Evolutionary conservation across 345 rosid genomes (phyloP), one percentile per base, ranked within the genome.

Genomic region (Rhodomyrtus tomentosa): DNA sequence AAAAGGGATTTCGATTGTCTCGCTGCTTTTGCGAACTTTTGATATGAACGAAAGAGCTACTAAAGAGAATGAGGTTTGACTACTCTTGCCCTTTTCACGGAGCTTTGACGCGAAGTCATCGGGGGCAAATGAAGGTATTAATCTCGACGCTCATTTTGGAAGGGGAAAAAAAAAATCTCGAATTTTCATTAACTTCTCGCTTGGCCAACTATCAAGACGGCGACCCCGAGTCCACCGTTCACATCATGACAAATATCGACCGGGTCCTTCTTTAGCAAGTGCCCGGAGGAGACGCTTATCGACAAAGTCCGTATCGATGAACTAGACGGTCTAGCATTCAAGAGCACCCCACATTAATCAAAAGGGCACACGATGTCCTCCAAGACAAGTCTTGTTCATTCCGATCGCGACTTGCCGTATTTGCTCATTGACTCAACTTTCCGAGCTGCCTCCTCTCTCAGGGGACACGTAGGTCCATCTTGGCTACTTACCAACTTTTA

Each of bases 21-120:
- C 1, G 18, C 11, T 29, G 10, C 74, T 62, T 62, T 32, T 9
- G 1, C 0, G 0, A 62, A 62, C 74, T 62, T 59, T 29, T 1
- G 1, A 62, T 5, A 0, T 1, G 42, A 62, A 32, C 20, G 0
- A 7, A 0, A 16, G 24, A 32, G 40, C 4, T 32, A 29, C 10
- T 9, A 1, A 29, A 62, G 22, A 62, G 24, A 32, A 62, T 4
- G 0, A 62, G 2, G 5, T 16, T 62, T 18, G 5, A 32, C 7
- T 14, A 58, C 38, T 14, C 20, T 6, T 10, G 1, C 10, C 72
- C 0, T 6, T 27, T 27, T 14, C 25, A 40, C 0, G 9, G 22
- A 62, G 22, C 10, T 29, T 16, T 15, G 74, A 62, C 22, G 42
- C 21, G 1, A 15, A 16, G 27, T 59, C 73, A 29, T 15, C 73